Evolutionary conservation across 331 rosid species (phyloP).

Genomic region (Saraca asoca): DNA sequence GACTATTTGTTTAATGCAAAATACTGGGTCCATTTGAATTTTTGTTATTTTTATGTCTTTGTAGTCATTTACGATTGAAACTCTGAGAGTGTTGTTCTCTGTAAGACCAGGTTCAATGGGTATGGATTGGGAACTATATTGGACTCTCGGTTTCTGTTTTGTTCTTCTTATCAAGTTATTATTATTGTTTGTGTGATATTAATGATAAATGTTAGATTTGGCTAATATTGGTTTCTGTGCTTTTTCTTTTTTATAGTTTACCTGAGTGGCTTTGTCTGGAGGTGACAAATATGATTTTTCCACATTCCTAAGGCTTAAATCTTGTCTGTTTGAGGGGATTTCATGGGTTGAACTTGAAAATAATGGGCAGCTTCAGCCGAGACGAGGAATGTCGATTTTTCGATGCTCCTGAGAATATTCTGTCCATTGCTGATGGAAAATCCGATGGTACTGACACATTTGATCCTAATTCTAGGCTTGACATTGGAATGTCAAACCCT

Average conservation of each 20-base stretch:
- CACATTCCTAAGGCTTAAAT: constrained; percentile 54
- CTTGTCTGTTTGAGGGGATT: constrained; percentile 61
- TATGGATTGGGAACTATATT: constrained; percentile 89
- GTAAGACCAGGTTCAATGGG: constrained; percentile 70
- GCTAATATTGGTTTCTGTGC: constrained; percentile 70
- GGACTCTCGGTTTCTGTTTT: constrained; percentile 68
- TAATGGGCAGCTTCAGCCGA: constrained; percentile 80
- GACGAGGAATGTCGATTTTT: constrained; percentile 72
- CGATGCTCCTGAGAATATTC: constrained; percentile 80
- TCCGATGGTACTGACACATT: constrained; percentile 40
- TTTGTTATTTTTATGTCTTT: constrained; percentile 9
- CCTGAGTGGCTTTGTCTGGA: constrained; percentile 51
- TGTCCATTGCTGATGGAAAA: constrained; percentile 50
- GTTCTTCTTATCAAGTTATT: constrained; percentile 30
- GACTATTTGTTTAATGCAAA: constrained; percentile 32
- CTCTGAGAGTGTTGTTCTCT: constrained; percentile 35
- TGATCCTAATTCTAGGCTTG: constrained; percentile 33
- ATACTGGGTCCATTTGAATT: constrained; percentile 36
- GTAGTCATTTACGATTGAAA: constrained; percentile 32
- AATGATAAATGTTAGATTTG: constrained; percentile 37
- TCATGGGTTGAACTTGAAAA: constrained; percentile 82
- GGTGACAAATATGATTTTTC: constrained; percentile 45
- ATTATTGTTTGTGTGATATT: constrained; percentile 39
- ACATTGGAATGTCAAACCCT: constrained; percentile 33
- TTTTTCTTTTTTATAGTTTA: constrained; percentile 45